Conservation (phyloP, 352 stramenopile genomes). For the Pythium vanterpoolii region DNA sequence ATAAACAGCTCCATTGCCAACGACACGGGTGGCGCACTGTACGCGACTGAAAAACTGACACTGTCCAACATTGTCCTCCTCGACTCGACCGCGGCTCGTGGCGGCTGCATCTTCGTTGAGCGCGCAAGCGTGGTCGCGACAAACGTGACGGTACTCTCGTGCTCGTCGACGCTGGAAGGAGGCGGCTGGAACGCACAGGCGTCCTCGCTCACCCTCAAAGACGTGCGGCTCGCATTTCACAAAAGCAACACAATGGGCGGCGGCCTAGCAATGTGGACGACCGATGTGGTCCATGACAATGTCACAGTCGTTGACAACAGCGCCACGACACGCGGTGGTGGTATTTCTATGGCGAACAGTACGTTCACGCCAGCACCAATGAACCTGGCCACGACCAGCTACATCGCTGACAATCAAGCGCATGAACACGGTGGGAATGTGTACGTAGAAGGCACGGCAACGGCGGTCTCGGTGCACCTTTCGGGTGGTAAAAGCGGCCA, state of each 20-base stretch:
- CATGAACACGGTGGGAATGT: constrained; percentile 14
- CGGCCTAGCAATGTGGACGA: constrained; percentile 23
- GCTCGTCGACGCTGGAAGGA: constrained; percentile 18
- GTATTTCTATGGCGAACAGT: constrained; percentile 25
- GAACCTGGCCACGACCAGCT: background rate
- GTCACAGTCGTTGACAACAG: constrained; percentile 25
- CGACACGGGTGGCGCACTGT: constrained; percentile 22
- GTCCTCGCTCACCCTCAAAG: constrained; percentile 5
- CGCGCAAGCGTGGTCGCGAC: background rate
- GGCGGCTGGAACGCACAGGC: constrained; percentile 26
- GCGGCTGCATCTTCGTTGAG: constrained; percentile 30
- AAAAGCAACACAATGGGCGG: constrained; percentile 27
- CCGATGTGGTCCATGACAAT: constrained; percentile 26
- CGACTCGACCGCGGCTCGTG: constrained; percentile 18
- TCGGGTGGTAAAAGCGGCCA: background rate
- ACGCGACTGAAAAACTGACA: constrained; percentile 1
- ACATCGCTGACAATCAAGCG: constrained; percentile 9
- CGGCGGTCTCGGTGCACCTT: constrained; percentile 1
- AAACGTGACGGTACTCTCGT: constrained; percentile 11
- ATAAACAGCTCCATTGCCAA: constrained; percentile 1
- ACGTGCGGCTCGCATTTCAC: background rate
- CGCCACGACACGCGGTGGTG: constrained; percentile 30
- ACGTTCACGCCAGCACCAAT: background rate
- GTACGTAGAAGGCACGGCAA: background rate
- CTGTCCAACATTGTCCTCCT: background rate